Evolutionary conservation across 2,329 filamentous ascomycete genomes (phyloP), one percentile per base, ranked within the genome.

Genomic region (Cordyceps militaris): DNA sequence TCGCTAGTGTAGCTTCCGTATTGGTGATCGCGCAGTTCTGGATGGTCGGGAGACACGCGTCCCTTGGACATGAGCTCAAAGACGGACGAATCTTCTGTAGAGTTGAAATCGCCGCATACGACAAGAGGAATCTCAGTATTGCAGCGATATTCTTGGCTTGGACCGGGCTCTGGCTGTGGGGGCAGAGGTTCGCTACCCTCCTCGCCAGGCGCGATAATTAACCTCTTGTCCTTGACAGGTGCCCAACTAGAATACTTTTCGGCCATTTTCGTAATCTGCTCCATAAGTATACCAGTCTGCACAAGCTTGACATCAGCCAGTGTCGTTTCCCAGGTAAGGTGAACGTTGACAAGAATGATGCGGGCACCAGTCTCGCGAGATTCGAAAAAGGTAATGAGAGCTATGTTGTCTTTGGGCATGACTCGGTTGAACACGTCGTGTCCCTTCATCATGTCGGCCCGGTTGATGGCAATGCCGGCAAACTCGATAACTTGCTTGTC

Each of bases 361-460:
- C 94, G 86, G 14, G 91, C 86, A n/a, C 94, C 94, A 0, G 93
- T 97, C 60, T 83, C 77, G 38, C 93, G 85, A 66, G 96, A 97
- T 73, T 99, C 94, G 61, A 99, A 84, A 76, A 97, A 96, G 57
- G 88, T 85, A 49, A 96, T 84, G 49, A 96, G 87, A 16, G 89
- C 94, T 71, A 99, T 96, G 70, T 97, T 93, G 78, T 99, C 94
- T 74, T 94, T 91, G 61, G 93, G 92, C 94, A 97, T 97, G 60
- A 99, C 88, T 28, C 94, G 88, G 71, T 99, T 99, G 80, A 96
- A 97, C 58, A 97, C 93, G 67, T 99, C 94, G 69, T 96, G 90
- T 67, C 96, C 91, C 58, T 92, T 90, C 75, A 97, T 97, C 84
- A 97, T 96, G 70, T 97, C 94, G 3, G 92, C 90, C 63, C 94